These are phyloP conservation scores for Exsudoporus frostii DNA, from an alignment of 768 basidiomycete genomes.

Conservation along the genomic window DNA sequence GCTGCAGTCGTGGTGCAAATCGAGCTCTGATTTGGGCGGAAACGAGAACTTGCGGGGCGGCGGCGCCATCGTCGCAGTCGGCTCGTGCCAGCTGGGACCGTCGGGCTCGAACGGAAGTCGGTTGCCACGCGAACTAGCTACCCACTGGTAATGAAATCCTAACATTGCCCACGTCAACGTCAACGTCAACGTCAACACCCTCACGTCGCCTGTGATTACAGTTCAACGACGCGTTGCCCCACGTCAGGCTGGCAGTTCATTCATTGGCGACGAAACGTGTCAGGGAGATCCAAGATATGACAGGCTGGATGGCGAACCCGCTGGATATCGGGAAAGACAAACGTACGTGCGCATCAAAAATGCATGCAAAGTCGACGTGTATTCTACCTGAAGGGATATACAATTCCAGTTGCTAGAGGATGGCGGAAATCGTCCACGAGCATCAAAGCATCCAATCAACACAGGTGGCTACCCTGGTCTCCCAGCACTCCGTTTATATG, in stretches of 20 bases:
- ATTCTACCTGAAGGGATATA: neutral
- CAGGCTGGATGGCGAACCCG: neutral
- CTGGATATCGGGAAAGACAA: neutral
- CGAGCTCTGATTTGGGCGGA: neutral
- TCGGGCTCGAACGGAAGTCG: neutral
- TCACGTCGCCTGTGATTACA: no score
- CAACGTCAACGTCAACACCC: conserved; percentile 7
- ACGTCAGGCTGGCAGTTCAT: neutral
- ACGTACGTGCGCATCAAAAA: neutral
- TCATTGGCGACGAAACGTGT: neutral
- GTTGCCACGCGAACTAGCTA: neutral
- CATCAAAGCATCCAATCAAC: neutral
- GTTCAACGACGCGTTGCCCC: no score
- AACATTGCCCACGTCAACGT: conserved; percentile 12
- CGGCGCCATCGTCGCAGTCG: neutral
- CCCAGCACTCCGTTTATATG: conserved; percentile 36
- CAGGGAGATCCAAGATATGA: neutral
- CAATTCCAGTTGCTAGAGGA: neutral
- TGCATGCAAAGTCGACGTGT: neutral
- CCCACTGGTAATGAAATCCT: neutral
- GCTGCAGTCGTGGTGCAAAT: neutral
- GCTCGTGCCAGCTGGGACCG: no score
- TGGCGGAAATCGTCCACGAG: neutral
- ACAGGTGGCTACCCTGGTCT: conserved; percentile 11
- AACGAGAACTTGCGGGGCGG: neutral